Base-by-base conservation (phyloP, 306 rosid genomes). In the Cucurbita argyrosperma region DNA sequence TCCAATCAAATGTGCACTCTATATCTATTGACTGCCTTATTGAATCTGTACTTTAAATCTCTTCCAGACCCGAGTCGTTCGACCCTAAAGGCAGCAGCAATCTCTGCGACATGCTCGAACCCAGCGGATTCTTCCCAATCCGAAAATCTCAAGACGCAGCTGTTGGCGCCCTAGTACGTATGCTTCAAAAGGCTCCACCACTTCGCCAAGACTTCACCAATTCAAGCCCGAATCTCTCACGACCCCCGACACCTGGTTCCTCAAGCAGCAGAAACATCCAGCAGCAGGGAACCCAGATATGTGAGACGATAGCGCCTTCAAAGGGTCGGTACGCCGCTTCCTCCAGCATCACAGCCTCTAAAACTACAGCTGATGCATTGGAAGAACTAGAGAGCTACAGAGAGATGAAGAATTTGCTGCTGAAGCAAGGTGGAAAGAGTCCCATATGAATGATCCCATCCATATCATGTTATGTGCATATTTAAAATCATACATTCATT, bases 151-250 rank as follows among this genome's bases (percentile, higher is more conserved):
- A 86, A 45, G 87, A 87, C 30, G 96, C 98, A 62, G 92, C 92
- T 71, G 90, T 93, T 60, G 98, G 97, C 55, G 89, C 42, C 0
- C 90, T 93, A 61, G 97, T 90, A n/a, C 71, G 21, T 8, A 84
- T 90, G 96, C 77, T 93, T 52, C 85, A 77, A 53, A 90, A 89
- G 66, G 97, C 98, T 19, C 88, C 84, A 64, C 97, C 98, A 69
- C 94, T 93, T 56, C 82, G 85, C 70, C 89, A 85, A 86, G 88
- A 87, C 74, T 60, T 79, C 52, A 71, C 84, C 38, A 58, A 81
- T 64, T 86, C 88, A 8, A 72, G 80, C 21, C 67, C 81, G 12
- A 79, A 81, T 75, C 37, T 66, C 43, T 79, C 79, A 47, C 74
- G 30, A 42, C 78, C 77, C 52, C 5, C 84, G 10, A 50, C 69